Percentiles rank a stretch among this genome's conserved stretches.
These are phyloP conservation scores for Ascochyta rabiei DNA, from an alignment of 2,329 filamentous ascomycete species.

Conservation along the genomic window DNA sequence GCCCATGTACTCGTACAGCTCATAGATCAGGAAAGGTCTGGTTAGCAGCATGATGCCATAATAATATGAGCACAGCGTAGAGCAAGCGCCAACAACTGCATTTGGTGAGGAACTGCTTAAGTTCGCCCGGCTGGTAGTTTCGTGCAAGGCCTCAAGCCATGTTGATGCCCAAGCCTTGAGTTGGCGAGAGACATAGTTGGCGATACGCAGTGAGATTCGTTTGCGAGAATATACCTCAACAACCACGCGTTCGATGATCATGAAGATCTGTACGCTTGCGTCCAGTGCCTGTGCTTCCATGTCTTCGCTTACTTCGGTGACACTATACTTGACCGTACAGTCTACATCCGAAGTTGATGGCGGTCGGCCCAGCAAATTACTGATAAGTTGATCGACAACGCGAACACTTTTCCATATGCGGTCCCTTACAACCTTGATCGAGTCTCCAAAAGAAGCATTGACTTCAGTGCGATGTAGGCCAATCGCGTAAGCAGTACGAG, in stretches of 20 bases:
- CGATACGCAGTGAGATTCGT: constrained; percentile 49
- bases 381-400: constrained; percentile 59
- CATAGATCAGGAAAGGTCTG: constrained; percentile 60
- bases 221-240: constrained; percentile 55
- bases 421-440: constrained; percentile 52
- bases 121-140: constrained; percentile 38
- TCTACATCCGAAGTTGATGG: constrained; percentile 61
- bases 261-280: constrained; percentile 53
- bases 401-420: constrained; percentile 61
- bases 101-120: constrained; percentile 6
- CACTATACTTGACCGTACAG: constrained; percentile 50
- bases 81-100: constrained; percentile 53
- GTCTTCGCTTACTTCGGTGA: constrained; percentile 24
- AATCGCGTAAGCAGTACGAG: constrained; percentile 59
- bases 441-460: constrained; percentile 55
- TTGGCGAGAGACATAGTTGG: constrained; percentile 49
- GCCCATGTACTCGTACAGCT: constrained; percentile 50
- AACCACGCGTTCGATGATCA: constrained; percentile 56
- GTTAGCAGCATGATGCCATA: constrained; percentile 61
- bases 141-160: constrained; percentile 39
- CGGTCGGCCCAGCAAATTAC: constrained; percentile 58
- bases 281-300: constrained; percentile 38
- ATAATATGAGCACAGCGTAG: constrained; percentile 59
- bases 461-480: constrained; percentile 60
- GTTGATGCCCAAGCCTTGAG: constrained; percentile 50